Evolutionary conservation across 345 rosid genomes (phyloP).

Genomic region (Anacardium occidentale): DNA sequence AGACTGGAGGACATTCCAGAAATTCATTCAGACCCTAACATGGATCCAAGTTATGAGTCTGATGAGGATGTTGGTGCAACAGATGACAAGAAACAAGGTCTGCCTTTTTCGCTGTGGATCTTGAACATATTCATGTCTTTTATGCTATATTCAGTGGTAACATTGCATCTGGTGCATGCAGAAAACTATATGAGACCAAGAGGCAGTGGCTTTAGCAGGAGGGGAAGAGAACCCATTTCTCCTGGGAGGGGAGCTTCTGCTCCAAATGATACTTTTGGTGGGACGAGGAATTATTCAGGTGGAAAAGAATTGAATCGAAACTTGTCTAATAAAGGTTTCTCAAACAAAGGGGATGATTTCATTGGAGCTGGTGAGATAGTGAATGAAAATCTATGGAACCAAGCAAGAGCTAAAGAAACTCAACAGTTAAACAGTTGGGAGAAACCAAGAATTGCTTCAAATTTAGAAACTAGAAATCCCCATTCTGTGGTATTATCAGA

Average conservation of each 20-base stretch:
- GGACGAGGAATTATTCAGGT: slow-evolving; percentile 56
- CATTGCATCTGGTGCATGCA: slow-evolving; percentile 36
- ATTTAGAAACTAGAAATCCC: slow-evolving; percentile 43
- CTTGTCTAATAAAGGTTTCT: slow-evolving; percentile 57
- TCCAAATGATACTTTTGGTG: slow-evolving; percentile 65
- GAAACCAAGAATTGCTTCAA: slow-evolving; percentile 46
- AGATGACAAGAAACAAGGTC: slow-evolving; percentile 75
- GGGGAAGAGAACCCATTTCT: slow-evolving; percentile 76
- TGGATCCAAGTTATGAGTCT: slow-evolving; percentile 94
- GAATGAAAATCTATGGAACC: slow-evolving; percentile 56
- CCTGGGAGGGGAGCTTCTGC: slow-evolving; percentile 63
- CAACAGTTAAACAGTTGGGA: slow-evolving; percentile 52
- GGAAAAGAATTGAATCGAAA: slow-evolving; percentile 62
- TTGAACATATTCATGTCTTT: background rate
- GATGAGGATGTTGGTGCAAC: slow-evolving; percentile 77
- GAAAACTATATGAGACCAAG: slow-evolving; percentile 57
- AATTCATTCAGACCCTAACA: slow-evolving; percentile 90
- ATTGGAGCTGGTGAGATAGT: slow-evolving; percentile 47
- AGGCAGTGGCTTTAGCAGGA: slow-evolving; percentile 63
- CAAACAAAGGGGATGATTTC: slow-evolving; percentile 55
- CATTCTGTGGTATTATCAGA: slow-evolving; percentile 37
- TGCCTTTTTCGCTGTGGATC: slow-evolving; percentile 5
- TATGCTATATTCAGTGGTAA: slow-evolving; percentile 21
- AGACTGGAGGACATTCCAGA: slow-evolving; percentile 94
- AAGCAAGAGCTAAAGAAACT: slow-evolving; percentile 57